Base-by-base conservation (phyloP, 495 filamentous ascomycete species). In the Pyrenula massariospora region DNA sequence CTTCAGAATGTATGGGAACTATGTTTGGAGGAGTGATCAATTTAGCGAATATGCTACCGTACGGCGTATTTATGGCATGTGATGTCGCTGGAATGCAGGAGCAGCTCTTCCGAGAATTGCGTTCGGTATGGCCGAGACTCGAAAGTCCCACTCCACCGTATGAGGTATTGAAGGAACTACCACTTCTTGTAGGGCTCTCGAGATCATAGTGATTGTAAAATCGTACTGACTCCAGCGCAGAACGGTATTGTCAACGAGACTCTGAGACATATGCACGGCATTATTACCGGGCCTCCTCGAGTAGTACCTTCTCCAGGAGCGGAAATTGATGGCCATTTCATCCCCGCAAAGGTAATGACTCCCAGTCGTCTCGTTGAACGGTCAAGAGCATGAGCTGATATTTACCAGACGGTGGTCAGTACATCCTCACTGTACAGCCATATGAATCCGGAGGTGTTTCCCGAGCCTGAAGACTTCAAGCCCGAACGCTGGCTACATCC, bases 401-500 rank as follows among this genome's bases (percentile, higher is more conserved):
- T 15, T 8, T 42, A 5, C 8, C 15, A 42, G 31, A 42, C 31
- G 31, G 31, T 42, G 15, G 31, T 42, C 31, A 8, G 8, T 8
- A 42, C 31, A 42, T 42, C 31, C 31, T 42, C 31, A 15, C 31
- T 42, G 31, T 42, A 42, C 31, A 8, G 31, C 15, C 31, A 42
- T 15, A 42, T 42, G 31, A 15, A 42, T 15, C 31, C 31, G 10
- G 52, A 24, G n/a, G 22, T 59, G 1, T 63, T 57, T 20, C 59
- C 59, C 10, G 53, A 58, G 0, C 56, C 61, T 10, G 24, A 54
- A 10, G 54, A 54, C 22, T 63, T 65, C 31, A 42, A 42, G 31
- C 31, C 31, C 8, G 31, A 42, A 15, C 31, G 31, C 31, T 42
- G 31, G 31, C 15, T 8, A 5, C 15, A 42, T 15, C 8, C 31